Base-by-base conservation (phyloP, 164 flowering plant genomes). In the Piper betle region DNA sequence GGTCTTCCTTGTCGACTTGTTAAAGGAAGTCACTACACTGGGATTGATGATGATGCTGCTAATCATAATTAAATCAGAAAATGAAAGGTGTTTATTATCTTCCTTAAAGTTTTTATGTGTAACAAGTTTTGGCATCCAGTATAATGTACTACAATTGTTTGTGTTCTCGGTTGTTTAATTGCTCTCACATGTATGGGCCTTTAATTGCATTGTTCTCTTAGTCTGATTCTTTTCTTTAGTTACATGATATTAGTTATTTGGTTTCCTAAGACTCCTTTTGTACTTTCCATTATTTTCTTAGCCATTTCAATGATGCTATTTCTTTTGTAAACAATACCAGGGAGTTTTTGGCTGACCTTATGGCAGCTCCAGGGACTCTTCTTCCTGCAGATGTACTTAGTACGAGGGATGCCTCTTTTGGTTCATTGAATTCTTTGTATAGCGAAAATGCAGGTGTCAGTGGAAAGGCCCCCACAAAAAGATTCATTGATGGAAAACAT, bases 341-440 rank as follows among this genome's bases (percentile, higher is more conserved):
- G 78, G 99, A 94, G 69, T 88, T 74, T 75, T 75, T 94, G 78
- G 97, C 91, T 71, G 99, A 94, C 82, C 97, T 94, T 62, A 94
- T 94, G 99, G 96, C 81, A 52, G 97, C 81, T 55, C 99, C 97
- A 59, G 99, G 99, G 67, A 88, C 97, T 37, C 91, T 91, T 60
- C 83, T 94, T 75, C 99, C 99, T 59, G 86, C 86, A 62, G 99
- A 94, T 68, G 72, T 79, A 66, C 69, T 75, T 50, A 91, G 82
- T 74, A 68, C 72, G 39, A 86, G 75, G 68, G 95, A 86, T 61
- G 66, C 69, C 66, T 65, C 84, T 54, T 68, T 77, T 38, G 79
- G 73, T 46, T 41, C 84, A 6, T 76, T 67, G 55, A 75, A 69
- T 63, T 78, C 89, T 61, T 73, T 64, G 19, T 62, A 19, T 42